Evolutionary conservation across 2,329 filamentous ascomycete species (phyloP).

Genomic region (Fusarium hostae): DNA sequence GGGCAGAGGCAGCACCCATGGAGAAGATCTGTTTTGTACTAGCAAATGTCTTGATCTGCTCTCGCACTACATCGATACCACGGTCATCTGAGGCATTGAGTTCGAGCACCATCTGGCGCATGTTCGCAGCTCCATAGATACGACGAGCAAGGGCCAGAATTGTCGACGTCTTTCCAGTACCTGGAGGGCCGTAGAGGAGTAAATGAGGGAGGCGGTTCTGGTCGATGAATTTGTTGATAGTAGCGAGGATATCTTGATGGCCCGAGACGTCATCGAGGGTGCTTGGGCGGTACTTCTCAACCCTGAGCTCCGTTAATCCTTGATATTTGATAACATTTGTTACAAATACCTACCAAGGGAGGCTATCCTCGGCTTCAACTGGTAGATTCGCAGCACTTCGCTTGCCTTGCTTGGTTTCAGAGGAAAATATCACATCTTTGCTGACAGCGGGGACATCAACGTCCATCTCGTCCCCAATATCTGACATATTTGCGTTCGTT

Average conservation of each 20-base stretch:
- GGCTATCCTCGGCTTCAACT: constrained; percentile 89
- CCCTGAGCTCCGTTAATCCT: constrained; percentile 62
- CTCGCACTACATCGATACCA: constrained; percentile 96
- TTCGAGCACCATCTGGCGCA: constrained; percentile 98
- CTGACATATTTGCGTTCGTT: constrained; percentile 60
- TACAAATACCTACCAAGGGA: constrained; percentile 78
- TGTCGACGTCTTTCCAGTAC: constrained; percentile 97
- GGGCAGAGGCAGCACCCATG: constrained; percentile 64
- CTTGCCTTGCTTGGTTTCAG: constrained; percentile 86
- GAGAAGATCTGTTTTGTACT: constrained; percentile 97
- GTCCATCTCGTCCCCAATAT: constrained; percentile 71
- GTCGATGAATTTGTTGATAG: constrained; percentile 97
- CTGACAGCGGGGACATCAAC: constrained; percentile 61
- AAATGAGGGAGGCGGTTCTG: constrained; percentile 94
- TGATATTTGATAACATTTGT: neutral
- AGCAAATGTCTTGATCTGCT: constrained; percentile 99
- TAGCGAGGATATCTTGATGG: constrained; percentile 96
- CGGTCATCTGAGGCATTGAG: constrained; percentile 97
- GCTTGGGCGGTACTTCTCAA: constrained; percentile 95
- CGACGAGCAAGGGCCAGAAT: constrained; percentile 90
- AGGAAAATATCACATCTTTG: constrained; percentile 73
- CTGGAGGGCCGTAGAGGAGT: constrained; percentile 94
- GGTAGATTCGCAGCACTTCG: constrained; percentile 92
- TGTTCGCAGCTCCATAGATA: constrained; percentile 91
- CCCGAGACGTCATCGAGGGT: constrained; percentile 93